Conservation (phyloP, 495 filamentous ascomycete species). For the Penicillium roqueforti region DNA sequence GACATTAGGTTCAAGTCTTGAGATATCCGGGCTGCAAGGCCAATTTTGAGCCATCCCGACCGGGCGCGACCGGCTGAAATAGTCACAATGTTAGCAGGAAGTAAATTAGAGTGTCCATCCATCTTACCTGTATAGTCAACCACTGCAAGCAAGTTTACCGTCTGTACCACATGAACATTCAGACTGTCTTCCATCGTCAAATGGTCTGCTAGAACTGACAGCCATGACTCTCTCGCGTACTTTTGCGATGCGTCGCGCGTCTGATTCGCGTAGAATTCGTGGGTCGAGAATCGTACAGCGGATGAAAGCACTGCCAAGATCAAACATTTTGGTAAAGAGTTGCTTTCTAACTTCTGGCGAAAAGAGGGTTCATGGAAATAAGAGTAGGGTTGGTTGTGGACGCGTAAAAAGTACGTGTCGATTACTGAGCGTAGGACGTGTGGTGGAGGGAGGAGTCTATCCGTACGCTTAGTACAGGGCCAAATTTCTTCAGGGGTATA, state of each 20-base stretch:
- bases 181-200: slow-evolving; percentile 22
- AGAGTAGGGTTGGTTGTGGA: slow-evolving; percentile 33
- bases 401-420: slow-evolving; percentile 26
- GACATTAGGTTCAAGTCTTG: slow-evolving; percentile 29
- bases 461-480: too few species aligned
- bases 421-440: slow-evolving; percentile 19
- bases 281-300: slow-evolving; percentile 23
- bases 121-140: slow-evolving; percentile 26
- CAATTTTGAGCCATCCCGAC: slow-evolving; percentile 32
- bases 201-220: slow-evolving; percentile 25
- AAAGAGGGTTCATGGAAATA: slow-evolving; percentile 29
- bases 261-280: slow-evolving; percentile 20
- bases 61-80: slow-evolving; percentile 25
- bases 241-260: slow-evolving; percentile 15
- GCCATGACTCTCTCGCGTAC: slow-evolving; percentile 30
- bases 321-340: slow-evolving; percentile 19
- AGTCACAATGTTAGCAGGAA: neutral
- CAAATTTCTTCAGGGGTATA: neutral
- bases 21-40: slow-evolving; percentile 28
- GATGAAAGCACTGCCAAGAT: slow-evolving; percentile 25
- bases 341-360: slow-evolving; percentile 14
- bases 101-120: too few species aligned
- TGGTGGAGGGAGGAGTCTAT: slow-evolving; percentile 17
- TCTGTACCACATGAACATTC: slow-evolving; percentile 25
- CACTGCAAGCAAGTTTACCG: slow-evolving; percentile 27